Percentiles rank a stretch among this genome's conserved stretches.
phyloP scores from a whole-genome alignment of 768 basidiomycete species.

The Phallus indusiatus region DNA sequence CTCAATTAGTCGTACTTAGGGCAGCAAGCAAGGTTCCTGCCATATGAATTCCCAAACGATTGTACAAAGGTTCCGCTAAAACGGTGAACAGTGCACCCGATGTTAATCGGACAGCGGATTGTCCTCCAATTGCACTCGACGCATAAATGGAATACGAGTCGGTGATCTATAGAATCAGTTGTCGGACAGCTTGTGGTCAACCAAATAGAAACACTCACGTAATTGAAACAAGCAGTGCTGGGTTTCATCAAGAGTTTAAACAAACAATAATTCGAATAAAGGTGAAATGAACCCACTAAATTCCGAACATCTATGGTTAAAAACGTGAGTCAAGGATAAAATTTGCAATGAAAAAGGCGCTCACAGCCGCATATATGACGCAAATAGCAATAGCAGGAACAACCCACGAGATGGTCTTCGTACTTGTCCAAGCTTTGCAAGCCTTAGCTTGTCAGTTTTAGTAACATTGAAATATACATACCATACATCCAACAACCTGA shows the following conservation, averaged over 20 bases:
- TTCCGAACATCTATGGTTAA: slow-evolving; percentile 1
- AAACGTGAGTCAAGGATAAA: background rate
- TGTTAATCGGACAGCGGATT: background rate
- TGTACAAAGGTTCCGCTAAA: slow-evolving; percentile 1
- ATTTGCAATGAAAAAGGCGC: background rate
- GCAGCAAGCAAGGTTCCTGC: slow-evolving; percentile 3
- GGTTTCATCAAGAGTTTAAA: background rate
- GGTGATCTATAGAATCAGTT: background rate
- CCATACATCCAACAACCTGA: slow-evolving; percentile 7
- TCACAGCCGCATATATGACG: slow-evolving; percentile 2
- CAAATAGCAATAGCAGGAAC: slow-evolving; percentile 1
- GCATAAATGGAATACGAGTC: slow-evolving; percentile 3
- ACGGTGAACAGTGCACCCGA: background rate
- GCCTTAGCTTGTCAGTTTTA: background rate
- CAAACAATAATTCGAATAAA: background rate
- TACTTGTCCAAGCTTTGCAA: slow-evolving; percentile 7
- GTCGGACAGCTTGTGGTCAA: background rate
- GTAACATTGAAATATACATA: background rate
- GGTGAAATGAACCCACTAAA: background rate
- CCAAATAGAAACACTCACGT: background rate
- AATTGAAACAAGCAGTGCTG: slow-evolving; percentile 4
- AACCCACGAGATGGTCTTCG: background rate
- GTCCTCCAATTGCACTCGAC: slow-evolving; percentile 3
- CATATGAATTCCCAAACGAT: slow-evolving; percentile 1
- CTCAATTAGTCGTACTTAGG: background rate